Conservation (phyloP, 441 rosid species). For the Populus hybrid region DNA sequence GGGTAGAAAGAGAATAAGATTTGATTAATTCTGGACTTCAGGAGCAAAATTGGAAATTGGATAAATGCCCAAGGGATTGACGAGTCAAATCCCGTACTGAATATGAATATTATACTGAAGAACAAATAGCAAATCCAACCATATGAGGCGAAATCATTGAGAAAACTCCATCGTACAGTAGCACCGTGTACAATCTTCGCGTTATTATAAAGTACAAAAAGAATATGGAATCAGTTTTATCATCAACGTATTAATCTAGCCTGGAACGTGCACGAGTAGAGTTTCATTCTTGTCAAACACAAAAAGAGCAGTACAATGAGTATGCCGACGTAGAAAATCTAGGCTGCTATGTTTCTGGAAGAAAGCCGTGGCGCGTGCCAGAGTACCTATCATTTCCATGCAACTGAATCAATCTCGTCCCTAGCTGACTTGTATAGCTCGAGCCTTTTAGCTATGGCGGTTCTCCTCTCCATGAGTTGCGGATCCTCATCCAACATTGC, state of each 20-base stretch:
- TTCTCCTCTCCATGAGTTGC: conserved; percentile 84
- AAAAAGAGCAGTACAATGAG: conserved; percentile 9
- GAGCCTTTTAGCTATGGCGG: conserved; percentile 73
- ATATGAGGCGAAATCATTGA: background rate
- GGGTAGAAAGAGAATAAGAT: background rate
- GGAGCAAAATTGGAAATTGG: background rate
- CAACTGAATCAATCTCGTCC: conserved; percentile 92
- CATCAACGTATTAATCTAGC: background rate
- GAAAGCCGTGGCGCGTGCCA: background rate
- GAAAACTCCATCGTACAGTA: background rate
- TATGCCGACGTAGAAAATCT: conserved; percentile 3
- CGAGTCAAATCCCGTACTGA: background rate
- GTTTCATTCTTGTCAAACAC: background rate
- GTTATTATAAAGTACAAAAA: conserved; percentile 12
- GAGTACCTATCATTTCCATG: conserved; percentile 66
- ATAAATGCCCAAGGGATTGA: background rate
- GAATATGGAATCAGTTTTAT: background rate
- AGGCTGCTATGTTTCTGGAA: background rate
- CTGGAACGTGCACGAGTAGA: background rate
- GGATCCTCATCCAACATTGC: conserved; percentile 98
- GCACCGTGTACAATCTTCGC: background rate
- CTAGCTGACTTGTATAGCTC: conserved; percentile 96
- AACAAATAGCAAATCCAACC: background rate
- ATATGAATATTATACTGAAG: background rate
- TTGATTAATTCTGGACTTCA: background rate